Evolutionary conservation across 2,329 filamentous ascomycete genomes (phyloP).

Genomic region (Fusarium miscanthi): DNA sequence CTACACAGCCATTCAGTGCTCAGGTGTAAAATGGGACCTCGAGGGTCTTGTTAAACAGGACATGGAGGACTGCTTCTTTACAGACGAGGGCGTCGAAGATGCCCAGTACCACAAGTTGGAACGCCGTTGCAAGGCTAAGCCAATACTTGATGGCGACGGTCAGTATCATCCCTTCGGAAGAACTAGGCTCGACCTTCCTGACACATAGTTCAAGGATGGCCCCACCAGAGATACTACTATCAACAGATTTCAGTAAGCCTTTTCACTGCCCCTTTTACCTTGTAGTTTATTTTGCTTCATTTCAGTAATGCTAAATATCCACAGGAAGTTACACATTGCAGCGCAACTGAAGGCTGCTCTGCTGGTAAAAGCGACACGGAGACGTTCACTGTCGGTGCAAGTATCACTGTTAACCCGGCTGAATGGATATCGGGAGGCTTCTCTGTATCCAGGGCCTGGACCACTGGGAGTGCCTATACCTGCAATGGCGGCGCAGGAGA

Average conservation of each 20-base stretch:
- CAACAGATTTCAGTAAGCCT: neutral
- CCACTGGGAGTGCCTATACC: accelerated
- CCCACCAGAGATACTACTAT: neutral
- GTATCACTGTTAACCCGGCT: too few species aligned
- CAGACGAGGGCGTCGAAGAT: neutral
- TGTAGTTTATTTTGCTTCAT: neutral
- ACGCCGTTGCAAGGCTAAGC: neutral
- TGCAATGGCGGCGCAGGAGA: accelerated
- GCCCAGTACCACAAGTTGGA: neutral
- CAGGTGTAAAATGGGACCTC: neutral
- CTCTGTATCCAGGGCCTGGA: neutral
- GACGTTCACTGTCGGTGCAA: too few species aligned
- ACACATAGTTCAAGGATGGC: neutral
- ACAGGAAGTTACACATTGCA: neutral
- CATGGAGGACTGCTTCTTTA: neutral
- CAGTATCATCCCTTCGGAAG: neutral
- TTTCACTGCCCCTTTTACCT: neutral
- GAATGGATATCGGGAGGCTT: neutral
- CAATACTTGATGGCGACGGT: neutral
- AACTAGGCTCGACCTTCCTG: neutral
- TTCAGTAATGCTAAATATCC: too few species aligned
- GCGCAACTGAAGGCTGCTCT: neutral
- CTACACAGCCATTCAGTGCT: neutral
- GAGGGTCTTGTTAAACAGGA: neutral
- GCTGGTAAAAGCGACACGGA: neutral